Conservation (phyloP, 2,329 filamentous ascomycete genomes). For the Cladosporium sp. region DNA sequence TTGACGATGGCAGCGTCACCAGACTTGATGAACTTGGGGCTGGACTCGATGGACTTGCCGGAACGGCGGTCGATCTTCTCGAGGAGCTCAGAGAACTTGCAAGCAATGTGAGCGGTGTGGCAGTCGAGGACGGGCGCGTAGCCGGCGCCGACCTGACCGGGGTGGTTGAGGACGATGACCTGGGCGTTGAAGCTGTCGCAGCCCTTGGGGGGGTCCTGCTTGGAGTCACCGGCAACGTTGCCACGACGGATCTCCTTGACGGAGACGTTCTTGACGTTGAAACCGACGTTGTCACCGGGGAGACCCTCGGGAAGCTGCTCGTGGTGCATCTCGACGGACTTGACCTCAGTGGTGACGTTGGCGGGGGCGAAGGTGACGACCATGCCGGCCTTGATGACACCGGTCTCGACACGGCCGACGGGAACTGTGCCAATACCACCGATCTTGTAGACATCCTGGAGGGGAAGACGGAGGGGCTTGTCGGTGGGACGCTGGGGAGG, state of each 20-base stretch:
- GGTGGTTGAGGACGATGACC: slow-evolving; percentile 99
- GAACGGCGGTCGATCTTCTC: slow-evolving; percentile 99
- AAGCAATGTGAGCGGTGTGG: slow-evolving; percentile 99
- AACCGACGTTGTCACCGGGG: slow-evolving; percentile 99
- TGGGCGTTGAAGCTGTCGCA: slow-evolving; percentile 96
- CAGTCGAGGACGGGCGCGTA: slow-evolving; percentile 99
- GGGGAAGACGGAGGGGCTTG: slow-evolving; percentile 99
- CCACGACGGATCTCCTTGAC: slow-evolving; percentile 99
- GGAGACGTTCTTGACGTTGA: slow-evolving; percentile 99
- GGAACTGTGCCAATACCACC: slow-evolving; percentile 99
- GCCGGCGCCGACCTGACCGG: slow-evolving; percentile 96
- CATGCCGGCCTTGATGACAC: slow-evolving; percentile 80
- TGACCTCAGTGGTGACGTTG: slow-evolving; percentile 99
- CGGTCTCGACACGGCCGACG: slow-evolving; percentile 99
- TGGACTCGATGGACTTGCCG: slow-evolving; percentile 88
- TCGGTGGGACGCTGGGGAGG: slow-evolving; percentile 86
- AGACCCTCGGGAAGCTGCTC: slow-evolving; percentile 93
- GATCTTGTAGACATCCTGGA: slow-evolving; percentile 99
- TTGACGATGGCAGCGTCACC: slow-evolving; percentile 99
- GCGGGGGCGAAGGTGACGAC: slow-evolving; percentile 97
- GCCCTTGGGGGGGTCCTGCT: slow-evolving; percentile 93
- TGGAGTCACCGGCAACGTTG: slow-evolving; percentile 99
- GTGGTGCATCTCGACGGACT: slow-evolving; percentile 99
- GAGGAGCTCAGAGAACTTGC: slow-evolving; percentile 99
- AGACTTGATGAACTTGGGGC: slow-evolving; percentile 99